Conservation (phyloP, 805 yeast genomes). For the Yarrowia porcina region DNA sequence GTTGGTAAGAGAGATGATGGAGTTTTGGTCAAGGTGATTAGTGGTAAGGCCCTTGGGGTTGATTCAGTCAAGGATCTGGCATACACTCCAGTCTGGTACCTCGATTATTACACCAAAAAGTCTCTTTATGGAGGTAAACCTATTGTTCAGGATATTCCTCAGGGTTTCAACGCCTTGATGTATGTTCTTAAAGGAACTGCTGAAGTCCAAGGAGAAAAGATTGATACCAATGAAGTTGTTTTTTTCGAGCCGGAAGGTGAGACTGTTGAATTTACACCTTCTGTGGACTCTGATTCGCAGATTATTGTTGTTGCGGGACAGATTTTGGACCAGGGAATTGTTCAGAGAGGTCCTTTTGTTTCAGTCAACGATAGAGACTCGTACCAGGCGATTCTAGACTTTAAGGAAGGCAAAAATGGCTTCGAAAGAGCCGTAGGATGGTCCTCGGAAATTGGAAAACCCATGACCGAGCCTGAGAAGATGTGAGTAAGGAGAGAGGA, state of each 20-base stretch:
- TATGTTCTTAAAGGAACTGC: slow-evolving; percentile 34
- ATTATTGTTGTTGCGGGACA: slow-evolving; percentile 35
- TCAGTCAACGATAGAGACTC: slow-evolving; percentile 64
- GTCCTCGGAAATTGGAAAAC: slow-evolving; percentile 34
- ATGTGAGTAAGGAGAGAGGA: not conserved
- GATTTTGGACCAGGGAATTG: slow-evolving; percentile 45
- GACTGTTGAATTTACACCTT: slow-evolving; percentile 35
- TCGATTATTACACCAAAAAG: slow-evolving; percentile 42
- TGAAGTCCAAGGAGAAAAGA: slow-evolving; percentile 29
- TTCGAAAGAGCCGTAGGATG: slow-evolving; percentile 35
- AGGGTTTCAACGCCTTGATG: slow-evolving; percentile 43
- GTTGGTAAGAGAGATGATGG: slow-evolving; percentile 41
- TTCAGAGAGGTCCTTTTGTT: slow-evolving; percentile 89
- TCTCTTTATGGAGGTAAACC: not conserved
- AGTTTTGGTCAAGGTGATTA: slow-evolving; percentile 54
- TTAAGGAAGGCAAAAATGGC: slow-evolving; percentile 46
- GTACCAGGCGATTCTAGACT: slow-evolving; percentile 64
- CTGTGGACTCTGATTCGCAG: slow-evolving; percentile 32
- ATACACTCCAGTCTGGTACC: slow-evolving; percentile 69
- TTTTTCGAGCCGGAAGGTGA: slow-evolving; percentile 34
- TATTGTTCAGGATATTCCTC: slow-evolving; percentile 58
- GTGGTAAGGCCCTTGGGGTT: slow-evolving; percentile 74
- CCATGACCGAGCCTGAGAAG: slow-evolving; percentile 21
- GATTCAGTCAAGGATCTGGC: slow-evolving; percentile 72
- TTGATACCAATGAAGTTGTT: slow-evolving; percentile 29